Evolutionary conservation across 2,329 filamentous ascomycete genomes (phyloP).

Genomic region (Stachybotrys chartarum): DNA sequence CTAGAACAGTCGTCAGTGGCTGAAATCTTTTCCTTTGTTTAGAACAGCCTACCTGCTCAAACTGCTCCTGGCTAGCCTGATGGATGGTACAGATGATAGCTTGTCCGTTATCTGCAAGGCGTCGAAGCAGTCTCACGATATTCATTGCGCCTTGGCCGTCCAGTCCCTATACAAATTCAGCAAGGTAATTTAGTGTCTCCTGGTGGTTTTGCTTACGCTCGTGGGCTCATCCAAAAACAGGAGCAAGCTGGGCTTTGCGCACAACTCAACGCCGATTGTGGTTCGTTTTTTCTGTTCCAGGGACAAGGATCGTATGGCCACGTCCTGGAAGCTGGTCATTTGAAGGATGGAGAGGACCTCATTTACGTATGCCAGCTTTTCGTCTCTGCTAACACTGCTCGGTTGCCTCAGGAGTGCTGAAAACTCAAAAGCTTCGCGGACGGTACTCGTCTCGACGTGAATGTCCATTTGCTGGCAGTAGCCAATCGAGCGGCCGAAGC

Average conservation of each 20-base stretch:
- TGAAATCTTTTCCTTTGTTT: not conserved
- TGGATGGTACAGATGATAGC: slow-evolving; percentile 49
- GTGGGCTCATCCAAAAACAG: slow-evolving; percentile 59
- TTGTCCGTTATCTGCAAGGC: slow-evolving; percentile 48
- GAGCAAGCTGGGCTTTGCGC: slow-evolving; percentile 48
- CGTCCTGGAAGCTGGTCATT: slow-evolving; percentile 59
- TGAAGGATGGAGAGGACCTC: slow-evolving; percentile 59
- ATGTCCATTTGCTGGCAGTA: slow-evolving; percentile 31
- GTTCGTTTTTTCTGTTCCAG: slow-evolving; percentile 56
- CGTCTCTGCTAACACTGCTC: slow-evolving; percentile 39
- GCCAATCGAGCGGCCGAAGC: not conserved
- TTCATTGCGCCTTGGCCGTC: slow-evolving; percentile 59
- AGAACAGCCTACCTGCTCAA: not conserved
- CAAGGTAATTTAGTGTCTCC: no score
- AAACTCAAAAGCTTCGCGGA: slow-evolving; percentile 47
- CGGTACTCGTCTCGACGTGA: slow-evolving; percentile 47
- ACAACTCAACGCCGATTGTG: slow-evolving; percentile 54
- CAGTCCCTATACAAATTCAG: slow-evolving; percentile 28
- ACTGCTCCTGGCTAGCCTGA: slow-evolving; percentile 31
- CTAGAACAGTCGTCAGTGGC: slow-evolving; percentile 46
- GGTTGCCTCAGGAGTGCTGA: slow-evolving; percentile 53
- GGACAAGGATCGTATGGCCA: slow-evolving; percentile 53
- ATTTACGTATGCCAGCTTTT: slow-evolving; percentile 57
- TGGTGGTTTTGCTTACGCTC: slow-evolving; percentile 20
- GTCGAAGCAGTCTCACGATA: slow-evolving; percentile 54